These are phyloP conservation scores for Schrenkiella parvula DNA, from an alignment of 345 rosid species.

Conservation along the genomic window DNA sequence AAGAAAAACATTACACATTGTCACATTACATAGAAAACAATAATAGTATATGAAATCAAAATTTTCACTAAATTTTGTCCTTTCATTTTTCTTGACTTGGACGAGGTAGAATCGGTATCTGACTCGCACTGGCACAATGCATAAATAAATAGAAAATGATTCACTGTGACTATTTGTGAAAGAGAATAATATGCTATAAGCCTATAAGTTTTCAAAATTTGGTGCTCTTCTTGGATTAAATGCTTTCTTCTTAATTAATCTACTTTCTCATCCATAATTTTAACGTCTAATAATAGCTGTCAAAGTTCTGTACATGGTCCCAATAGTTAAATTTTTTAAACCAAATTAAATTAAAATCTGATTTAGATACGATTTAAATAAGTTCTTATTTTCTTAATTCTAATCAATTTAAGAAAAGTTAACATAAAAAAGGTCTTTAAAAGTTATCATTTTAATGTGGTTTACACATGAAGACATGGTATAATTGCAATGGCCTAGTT, in stretches of 20 bases:
- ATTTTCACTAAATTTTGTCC: neutral
- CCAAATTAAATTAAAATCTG: neutral
- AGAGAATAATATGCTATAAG: neutral
- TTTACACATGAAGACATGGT: neutral
- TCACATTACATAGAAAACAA: neutral
- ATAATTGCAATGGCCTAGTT: neutral
- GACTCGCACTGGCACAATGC: neutral
- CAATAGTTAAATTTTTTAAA: neutral
- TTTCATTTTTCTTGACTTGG: neutral
- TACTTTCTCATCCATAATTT: slow-evolving; percentile 15
- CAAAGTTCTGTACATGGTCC: slow-evolving; percentile 13
- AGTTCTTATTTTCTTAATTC: neutral
- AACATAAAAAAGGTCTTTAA: neutral
- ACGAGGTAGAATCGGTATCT: neutral
- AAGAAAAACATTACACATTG: neutral
- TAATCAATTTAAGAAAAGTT: neutral
- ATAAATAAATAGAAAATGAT: neutral
- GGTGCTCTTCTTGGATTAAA: slow-evolving; percentile 13
- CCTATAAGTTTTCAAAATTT: neutral
- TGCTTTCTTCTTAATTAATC: slow-evolving; percentile 19
- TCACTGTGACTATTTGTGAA: neutral
- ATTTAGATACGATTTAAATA: neutral
- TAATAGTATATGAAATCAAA: neutral
- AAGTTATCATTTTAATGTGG: neutral
- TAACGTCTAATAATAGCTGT: neutral